Base-by-base conservation (phyloP, 148 eudicot genomes). In the Salicornia ramosissima region DNA sequence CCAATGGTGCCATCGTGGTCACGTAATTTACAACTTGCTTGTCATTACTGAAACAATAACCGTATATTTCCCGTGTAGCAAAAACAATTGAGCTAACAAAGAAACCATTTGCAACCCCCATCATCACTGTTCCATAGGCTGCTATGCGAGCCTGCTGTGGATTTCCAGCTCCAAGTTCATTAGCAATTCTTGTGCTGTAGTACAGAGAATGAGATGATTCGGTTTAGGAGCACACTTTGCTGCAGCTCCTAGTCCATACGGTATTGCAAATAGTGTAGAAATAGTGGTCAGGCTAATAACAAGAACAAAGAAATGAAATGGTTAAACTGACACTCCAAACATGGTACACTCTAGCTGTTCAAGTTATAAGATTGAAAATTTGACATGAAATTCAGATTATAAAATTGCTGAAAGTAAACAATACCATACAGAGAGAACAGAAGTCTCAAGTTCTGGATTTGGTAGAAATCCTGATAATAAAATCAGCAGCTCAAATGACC, bases 121-220 rank as follows among this genome's bases (percentile, higher is more conserved):
- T 82, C 36, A 80, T 24, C 81, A 87, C 69, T 10, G 80, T 84
- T 13, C 76, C 85, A 21, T 58, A 42, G 25, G 83, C 86, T 60
- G 96, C 84, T 54, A 73, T 56, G 60, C 86, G 89, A 66, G 92
- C 96, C 31, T 77, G 70, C 21, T 78, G 75, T 31, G 89, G 80
- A 65, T 84, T 83, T 14, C 89, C 96, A 10, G 91, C 97, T 69
- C 97, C 97, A 62, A 92, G 79, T 68, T 87, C 93, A 59, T 92
- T 92, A 8, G 97, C 89, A 34, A 89, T 88, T 82, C 96, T 84
- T 15, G 97, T 90, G 74, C 91, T 89, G 80, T 29, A n/a, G n/a
- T n/a, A n/a, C n/a, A n/a, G n/a, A n/a, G n/a, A n/a, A n/a, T n/a
- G n/a, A n/a, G n/a, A n/a, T n/a, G n/a, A n/a, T n/a, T n/a, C n/a